Conservation (phyloP, 371 early-diverging fungal genomes). For the Neoconidiobolus thromboides region DNA sequence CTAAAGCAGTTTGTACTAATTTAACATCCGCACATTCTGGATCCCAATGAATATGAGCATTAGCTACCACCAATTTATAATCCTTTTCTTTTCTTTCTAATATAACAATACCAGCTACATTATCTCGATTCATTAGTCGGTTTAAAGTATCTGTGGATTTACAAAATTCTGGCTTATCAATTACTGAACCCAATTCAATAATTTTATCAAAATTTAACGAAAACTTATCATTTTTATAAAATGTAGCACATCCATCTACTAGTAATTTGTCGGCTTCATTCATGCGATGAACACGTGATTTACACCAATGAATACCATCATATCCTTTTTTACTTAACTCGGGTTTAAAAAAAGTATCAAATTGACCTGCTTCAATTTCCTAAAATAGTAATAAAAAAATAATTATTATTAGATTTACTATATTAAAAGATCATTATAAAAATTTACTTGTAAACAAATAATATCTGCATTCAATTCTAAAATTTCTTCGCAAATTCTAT, state of each 20-base stretch:
- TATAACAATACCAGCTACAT: slow-evolving; percentile 76
- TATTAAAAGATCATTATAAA: too few species aligned
- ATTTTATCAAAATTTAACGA: slow-evolving; percentile 51
- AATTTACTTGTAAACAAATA: slow-evolving; percentile 78
- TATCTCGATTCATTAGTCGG: slow-evolving; percentile 93
- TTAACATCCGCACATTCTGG: slow-evolving; percentile 92
- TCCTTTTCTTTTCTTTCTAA: slow-evolving; percentile 64
- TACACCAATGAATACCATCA: slow-evolving; percentile 86
- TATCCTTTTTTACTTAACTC: slow-evolving; percentile 65
- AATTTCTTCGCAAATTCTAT: slow-evolving; percentile 77
- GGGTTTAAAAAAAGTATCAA: slow-evolving; percentile 63
- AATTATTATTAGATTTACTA: too few species aligned
- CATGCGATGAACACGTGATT: slow-evolving; percentile 86
- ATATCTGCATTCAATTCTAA: slow-evolving; percentile 78
- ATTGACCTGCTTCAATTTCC: slow-evolving; percentile 78
- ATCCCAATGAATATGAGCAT: slow-evolving; percentile 90
- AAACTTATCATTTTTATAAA: slow-evolving; percentile 79
- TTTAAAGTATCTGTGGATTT: slow-evolving; percentile 46
- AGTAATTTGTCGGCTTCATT: slow-evolving; percentile 61
- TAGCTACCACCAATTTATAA: slow-evolving; percentile 61
- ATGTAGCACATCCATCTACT: slow-evolving; percentile 97
- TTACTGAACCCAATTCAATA: slow-evolving; percentile 87
- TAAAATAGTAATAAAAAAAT: slow-evolving; percentile 12
- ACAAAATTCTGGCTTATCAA: slow-evolving; percentile 21
- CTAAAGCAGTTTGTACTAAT: slow-evolving; percentile 88